Evolutionary conservation across 805 yeast species (phyloP), one percentile per base, ranked within the genome.

Genomic region (Aciculoconidium aculeatum): DNA sequence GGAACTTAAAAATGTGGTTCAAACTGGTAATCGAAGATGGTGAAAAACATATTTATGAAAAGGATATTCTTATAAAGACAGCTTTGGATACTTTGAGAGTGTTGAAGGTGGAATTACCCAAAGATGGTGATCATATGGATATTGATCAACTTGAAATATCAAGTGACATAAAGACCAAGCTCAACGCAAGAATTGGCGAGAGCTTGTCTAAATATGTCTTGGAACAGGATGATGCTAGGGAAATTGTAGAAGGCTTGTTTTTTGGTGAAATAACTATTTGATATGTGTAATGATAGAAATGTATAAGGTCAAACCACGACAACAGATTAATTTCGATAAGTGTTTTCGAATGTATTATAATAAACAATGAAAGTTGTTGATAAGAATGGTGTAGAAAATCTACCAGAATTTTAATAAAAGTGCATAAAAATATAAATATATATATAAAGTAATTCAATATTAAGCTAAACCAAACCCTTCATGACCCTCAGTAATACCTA

Each of bases 401-500:
- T n/a, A n/a, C n/a, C n/a, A n/a, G n/a, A n/a, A n/a, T n/a, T n/a
- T n/a, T n/a, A n/a, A n/a, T n/a, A n/a, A n/a, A n/a, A n/a, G n/a
- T n/a, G n/a, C n/a, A n/a, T n/a, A n/a, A n/a, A n/a, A n/a, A n/a
- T n/a, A n/a, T n/a, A n/a, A n/a, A n/a, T n/a, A n/a, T n/a, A n/a
- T n/a, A n/a, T n/a, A n/a, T n/a, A n/a, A n/a, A n/a, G n/a, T n/a
- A n/a, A n/a, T n/a, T n/a, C n/a, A n/a, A n/a, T n/a, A n/a, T n/a
- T 39, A 61, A 7, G 90, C 94, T 51, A 87, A 70, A 8, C 96
- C 97, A 61, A 92, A 92, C 3, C 97, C 97, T 64, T 85, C 96
- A 47, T 83, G 81, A 11, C 97, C 97, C 56, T 92, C 98, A 15
- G 87, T 83, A 11, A 92, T 75, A 0, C 98, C 96, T 41, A 83